Evolutionary conservation across 2,329 filamentous ascomycete species (phyloP), one percentile per base, ranked within the genome.

Genomic region (Beauveria medogensis): DNA sequence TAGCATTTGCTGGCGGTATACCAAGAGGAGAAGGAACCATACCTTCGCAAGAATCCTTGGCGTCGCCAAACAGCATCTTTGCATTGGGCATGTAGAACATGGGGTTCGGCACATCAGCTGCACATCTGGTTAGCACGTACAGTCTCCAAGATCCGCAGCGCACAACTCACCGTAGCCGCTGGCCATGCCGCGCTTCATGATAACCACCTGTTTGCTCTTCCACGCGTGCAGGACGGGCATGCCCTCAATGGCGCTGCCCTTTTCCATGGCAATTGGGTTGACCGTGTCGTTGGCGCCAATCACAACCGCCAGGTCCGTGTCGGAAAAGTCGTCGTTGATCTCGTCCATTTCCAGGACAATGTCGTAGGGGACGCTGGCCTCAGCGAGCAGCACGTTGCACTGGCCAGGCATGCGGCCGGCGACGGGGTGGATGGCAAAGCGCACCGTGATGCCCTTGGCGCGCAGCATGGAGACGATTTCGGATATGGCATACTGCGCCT

Each of bases 321-420:
- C 89, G 7, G 80, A 74, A 72, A 96, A 96, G 69, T 96, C 91
- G 64, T 95, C 91, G 72, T 96, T 96, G 76, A 96, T 95, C 77
- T 96, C 92, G 67, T 96, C 92, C 91, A 96, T 96, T 75, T 96
- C 91, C 51, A 95, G 81, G 30, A 96, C 91, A 60, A 96, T 93
- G 67, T 96, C 92, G 69, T 96, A 96, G 3, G 91, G 91, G 34
- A 96, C 92, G 40, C 83, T 88, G 1, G 92, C 92, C 73, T 96
- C 92, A 0, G 92, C 92, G 16, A 96, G 84, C 2, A 96, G 79
- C 4, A 96, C 91, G 69, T 96, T 96, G 76, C 91, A 96, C 74
- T 96, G 92, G 0, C 92, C 92, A 0, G 92, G 92, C 92, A 96
- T 96, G 37, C 92, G 85, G 12, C 92, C 92, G 0, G 92, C 92